Evolutionary conservation across 768 basidiomycete species (phyloP).

Genomic region (Tylopilus subfusipes): DNA sequence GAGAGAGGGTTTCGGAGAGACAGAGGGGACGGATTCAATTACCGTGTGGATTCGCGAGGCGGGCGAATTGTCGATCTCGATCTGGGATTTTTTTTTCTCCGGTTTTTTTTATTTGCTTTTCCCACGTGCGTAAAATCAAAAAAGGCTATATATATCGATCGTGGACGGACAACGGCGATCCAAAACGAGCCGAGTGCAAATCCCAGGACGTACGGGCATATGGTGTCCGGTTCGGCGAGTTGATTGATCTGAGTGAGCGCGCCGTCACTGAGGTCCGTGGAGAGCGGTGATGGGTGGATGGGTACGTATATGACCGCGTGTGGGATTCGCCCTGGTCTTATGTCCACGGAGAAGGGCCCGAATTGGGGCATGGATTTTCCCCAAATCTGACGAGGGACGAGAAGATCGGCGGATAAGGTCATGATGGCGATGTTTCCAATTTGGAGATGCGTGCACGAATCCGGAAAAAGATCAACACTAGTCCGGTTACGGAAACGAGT

Average conservation of each 20-base stretch:
- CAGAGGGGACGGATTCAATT: neutral
- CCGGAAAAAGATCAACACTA: constrained; percentile 34
- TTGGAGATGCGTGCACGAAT: neutral
- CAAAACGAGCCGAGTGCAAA: constrained; percentile 22
- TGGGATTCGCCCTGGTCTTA: constrained; percentile 24
- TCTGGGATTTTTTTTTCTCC: neutral
- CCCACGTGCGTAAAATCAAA: constrained; percentile 44
- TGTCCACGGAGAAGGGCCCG: constrained; percentile 28
- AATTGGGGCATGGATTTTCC: constrained; percentile 26
- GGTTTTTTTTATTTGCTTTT: neutral
- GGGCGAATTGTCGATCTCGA: neutral
- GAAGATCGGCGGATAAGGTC: constrained; percentile 37
- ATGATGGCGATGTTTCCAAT: constrained; percentile 15
- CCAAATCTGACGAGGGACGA: constrained; percentile 24
- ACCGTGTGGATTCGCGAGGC: neutral
- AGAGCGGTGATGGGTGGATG: constrained; percentile 12
- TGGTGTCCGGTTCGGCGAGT: neutral
- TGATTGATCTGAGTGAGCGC: neutral
- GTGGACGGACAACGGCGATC: constrained; percentile 20
- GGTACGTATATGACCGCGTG: constrained; percentile 7
- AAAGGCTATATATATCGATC: neutral
- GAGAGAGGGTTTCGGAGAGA: too few relatives aligned
- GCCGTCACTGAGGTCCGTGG: constrained; percentile 14
- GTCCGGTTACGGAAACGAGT: constrained; percentile 16
- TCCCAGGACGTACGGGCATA: constrained; percentile 4